A percentile compares a stretch with the other conserved stretches of the same genome.
Conservation (phyloP, 1,284 basidiomycete genomes). For the Pholiota adiposa region DNA sequence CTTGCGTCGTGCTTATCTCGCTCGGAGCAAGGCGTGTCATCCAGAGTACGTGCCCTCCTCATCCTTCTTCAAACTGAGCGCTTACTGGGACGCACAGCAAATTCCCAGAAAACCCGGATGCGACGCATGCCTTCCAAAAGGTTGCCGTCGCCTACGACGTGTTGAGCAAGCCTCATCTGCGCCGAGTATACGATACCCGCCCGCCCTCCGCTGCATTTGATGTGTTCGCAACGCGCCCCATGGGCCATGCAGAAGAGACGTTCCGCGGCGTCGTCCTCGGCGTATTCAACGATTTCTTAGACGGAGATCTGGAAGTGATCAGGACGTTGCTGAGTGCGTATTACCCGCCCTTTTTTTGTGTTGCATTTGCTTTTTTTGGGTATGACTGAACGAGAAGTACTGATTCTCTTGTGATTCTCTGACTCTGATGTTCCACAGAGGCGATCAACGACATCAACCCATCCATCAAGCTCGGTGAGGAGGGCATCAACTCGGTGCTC, state of each 20-base stretch:
- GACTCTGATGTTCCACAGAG: slow-evolving; percentile 47
- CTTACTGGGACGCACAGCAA: slow-evolving; percentile 54
- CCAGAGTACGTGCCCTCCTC: slow-evolving; percentile 69
- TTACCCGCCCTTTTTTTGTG: background rate
- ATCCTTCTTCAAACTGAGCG: slow-evolving; percentile 7
- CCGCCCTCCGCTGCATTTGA: slow-evolving; percentile 51
- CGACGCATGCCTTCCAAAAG: slow-evolving; percentile 85
- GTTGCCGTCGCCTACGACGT: slow-evolving; percentile 84
- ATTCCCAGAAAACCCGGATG: slow-evolving; percentile 76
- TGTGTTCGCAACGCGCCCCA: slow-evolving; percentile 54
- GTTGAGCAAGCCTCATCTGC: slow-evolving; percentile 72
- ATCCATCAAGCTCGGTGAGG: slow-evolving; percentile 69
- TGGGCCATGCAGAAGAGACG: slow-evolving; percentile 71
- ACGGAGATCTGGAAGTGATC: slow-evolving; percentile 84
- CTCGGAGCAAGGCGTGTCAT: slow-evolving; percentile 77
- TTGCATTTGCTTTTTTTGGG: background rate
- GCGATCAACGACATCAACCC: slow-evolving; percentile 77
- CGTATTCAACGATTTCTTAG: slow-evolving; percentile 81
- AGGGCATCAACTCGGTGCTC: slow-evolving; percentile 70
- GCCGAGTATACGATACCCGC: slow-evolving; percentile 70
- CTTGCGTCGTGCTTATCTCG: slow-evolving; percentile 77
- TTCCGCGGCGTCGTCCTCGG: slow-evolving; percentile 74
- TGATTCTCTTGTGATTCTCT: background rate
- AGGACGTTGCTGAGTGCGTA: slow-evolving; percentile 70
- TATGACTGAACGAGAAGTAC: background rate